Evolutionary conservation across 768 basidiomycete species (phyloP), one percentile per base, ranked within the genome.

Genomic region (Lyophyllum decastes): DNA sequence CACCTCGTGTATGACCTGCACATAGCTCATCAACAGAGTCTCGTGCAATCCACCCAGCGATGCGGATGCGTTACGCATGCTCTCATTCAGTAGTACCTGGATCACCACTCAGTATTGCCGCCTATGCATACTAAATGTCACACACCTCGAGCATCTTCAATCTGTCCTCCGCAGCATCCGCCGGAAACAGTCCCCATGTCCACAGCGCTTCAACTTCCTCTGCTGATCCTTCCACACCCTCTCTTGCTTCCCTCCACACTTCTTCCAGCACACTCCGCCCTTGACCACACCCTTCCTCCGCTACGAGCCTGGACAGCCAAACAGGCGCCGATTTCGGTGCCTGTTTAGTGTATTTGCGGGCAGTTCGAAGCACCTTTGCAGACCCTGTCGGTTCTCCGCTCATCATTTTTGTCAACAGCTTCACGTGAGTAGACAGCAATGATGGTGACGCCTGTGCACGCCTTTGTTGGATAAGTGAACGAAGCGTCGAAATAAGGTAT

Each of bases 291-390:
- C 57, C 27, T 24, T 65, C 65, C 56, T 86, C 84, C 4, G 76
- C 76, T 21, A 72, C 73, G 12, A 89, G 71, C 25, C 83, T 73
- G 16, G 78, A 76, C 12, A 83, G 67, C 85, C 87, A 89, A 25
- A 88, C 75, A 17, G 61, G 61, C 21, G 80, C 70, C 45, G 77
- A 74, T 1, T 66, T 41, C 30, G 75, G 73, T 35, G 64, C 67
- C 54, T 68, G 64, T 38, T 59, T 58, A 2, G 82, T 78, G 66
- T 87, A 87, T 62, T 78, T 78, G 51, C 74, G 72, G 10, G 82
- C 80, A 12, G 72, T 64, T 38, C 66, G 69, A 51, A 80, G 55
- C 10, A 77, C 68, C 66, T 76, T 78, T 54, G 70, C 70, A 61
- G 69, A 66, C 26, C 47, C 44, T 12, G 38, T 50, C 43, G 24